A percentile compares a stretch with the other conserved stretches of the same genome.
phyloP scores from a whole-genome alignment of 257 asterid species.

The Jasminum sambac region DNA sequence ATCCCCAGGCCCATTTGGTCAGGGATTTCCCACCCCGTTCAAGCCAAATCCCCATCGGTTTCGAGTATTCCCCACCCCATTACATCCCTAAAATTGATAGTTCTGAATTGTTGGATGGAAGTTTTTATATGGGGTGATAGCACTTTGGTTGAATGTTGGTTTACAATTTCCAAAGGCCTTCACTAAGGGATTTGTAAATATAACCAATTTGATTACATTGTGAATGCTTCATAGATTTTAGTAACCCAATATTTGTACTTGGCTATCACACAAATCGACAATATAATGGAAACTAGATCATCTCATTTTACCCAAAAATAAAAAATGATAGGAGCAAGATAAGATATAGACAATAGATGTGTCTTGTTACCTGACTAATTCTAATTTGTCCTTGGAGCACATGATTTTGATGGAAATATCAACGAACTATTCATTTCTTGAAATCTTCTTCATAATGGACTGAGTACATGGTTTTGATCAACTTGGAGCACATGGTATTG shows the following conservation, averaged over 20 bases:
- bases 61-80: too few species aligned
- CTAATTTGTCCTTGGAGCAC: background rate
- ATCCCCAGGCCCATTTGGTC: too few species aligned
- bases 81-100: too few species aligned
- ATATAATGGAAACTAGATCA: background rate
- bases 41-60: too few species aligned
- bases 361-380: background rate
- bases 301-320: background rate
- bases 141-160: constrained; percentile 1
- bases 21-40: too few species aligned
- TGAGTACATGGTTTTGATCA: too few species aligned
- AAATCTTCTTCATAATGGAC: too few species aligned
- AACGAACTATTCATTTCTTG: too few species aligned
- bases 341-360: background rate
- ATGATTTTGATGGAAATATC: too few species aligned
- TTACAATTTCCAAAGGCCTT: constrained; percentile 1
- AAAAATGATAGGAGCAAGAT: background rate
- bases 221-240: background rate
- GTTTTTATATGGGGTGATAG: background rate
- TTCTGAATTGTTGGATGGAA: too few species aligned
- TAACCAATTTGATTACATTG: background rate
- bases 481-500: too few species aligned
- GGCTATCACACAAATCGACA: background rate
- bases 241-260: background rate
- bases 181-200: background rate